Evolutionary conservation across 2,329 filamentous ascomycete genomes (phyloP).

Genomic region (Sarocladium strictum): DNA sequence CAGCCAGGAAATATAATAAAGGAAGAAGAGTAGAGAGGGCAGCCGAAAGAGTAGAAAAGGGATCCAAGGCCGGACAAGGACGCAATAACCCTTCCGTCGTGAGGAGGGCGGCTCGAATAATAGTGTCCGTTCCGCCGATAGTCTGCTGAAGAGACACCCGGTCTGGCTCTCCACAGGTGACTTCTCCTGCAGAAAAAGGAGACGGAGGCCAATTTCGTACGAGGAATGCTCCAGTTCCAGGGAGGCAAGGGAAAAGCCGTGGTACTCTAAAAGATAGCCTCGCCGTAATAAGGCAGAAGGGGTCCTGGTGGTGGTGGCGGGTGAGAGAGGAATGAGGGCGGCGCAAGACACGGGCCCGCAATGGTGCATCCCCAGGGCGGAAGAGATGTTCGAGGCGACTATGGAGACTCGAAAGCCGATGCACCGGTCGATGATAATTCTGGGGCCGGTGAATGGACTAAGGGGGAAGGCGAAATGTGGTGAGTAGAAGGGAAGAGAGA

Average conservation of each 20-base stretch:
- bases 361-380: conserved; percentile 1
- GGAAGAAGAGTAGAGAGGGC: not conserved
- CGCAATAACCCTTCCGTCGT: not conserved
- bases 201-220: not conserved
- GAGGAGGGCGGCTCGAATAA: conserved; percentile 4
- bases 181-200: conserved; percentile 7
- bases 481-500: not conserved
- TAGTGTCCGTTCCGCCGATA: conserved; percentile 5
- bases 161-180: not conserved
- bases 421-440: not conserved
- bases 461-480: not conserved
- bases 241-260: not conserved
- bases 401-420: not conserved
- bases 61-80: not conserved
- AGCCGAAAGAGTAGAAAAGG: no score
- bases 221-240: conserved; percentile 7
- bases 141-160: conserved; percentile 7
- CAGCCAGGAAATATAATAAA: conserved; percentile 5
- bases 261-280: not conserved
- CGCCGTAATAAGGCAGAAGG: no score
- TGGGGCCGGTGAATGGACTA: not conserved
- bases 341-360: conserved; percentile 7
- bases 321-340: conserved; percentile 7
- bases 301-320: no score
- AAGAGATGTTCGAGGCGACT: not conserved